A percentile compares a stretch with the other conserved stretches of the same genome.
phyloP scores from a whole-genome alignment of 495 filamentous ascomycete genomes.

The Xylaria acuta region DNA sequence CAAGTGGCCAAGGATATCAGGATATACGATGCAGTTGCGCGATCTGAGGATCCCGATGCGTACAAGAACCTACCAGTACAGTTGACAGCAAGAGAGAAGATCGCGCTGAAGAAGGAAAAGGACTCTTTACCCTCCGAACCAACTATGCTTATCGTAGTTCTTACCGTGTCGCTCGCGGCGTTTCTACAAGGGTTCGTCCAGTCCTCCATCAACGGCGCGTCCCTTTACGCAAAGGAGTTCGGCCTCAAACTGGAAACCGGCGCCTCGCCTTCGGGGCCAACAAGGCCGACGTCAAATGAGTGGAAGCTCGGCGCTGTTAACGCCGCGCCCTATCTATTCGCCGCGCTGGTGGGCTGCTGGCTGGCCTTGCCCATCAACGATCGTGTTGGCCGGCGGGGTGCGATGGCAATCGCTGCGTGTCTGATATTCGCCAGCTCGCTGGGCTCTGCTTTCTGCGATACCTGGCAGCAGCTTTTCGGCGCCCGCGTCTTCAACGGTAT shows the following conservation, averaged over 20 bases:
- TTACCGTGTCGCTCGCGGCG: slow-evolving; percentile 42
- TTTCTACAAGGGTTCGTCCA: slow-evolving; percentile 41
- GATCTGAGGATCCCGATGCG: slow-evolving; percentile 24
- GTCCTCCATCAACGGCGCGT: slow-evolving; percentile 39
- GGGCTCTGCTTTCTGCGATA: slow-evolving; percentile 30
- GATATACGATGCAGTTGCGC: slow-evolving; percentile 34
- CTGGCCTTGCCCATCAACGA: slow-evolving; percentile 41
- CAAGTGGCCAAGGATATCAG: slow-evolving; percentile 39
- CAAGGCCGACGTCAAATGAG: slow-evolving; percentile 1
- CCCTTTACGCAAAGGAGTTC: slow-evolving; percentile 28
- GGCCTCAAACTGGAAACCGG: not conserved
- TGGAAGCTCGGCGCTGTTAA: slow-evolving; percentile 36
- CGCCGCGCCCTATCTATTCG: slow-evolving; percentile 37
- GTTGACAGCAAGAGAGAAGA: slow-evolving; percentile 33
- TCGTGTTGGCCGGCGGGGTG: slow-evolving; percentile 38
- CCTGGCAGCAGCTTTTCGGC: slow-evolving; percentile 31
- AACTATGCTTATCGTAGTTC: slow-evolving; percentile 38
- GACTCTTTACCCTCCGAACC: slow-evolving; percentile 34
- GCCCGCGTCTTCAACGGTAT: slow-evolving; percentile 40
- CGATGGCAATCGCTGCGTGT: slow-evolving; percentile 36
- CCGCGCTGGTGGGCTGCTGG: slow-evolving; percentile 39
- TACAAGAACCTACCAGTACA: slow-evolving; percentile 26
- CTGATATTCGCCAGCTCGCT: slow-evolving; percentile 41
- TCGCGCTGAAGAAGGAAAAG: slow-evolving; percentile 36
- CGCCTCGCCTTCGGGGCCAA: not conserved